A percentile compares a stretch with the other conserved stretches of the same genome.
Conservation (phyloP, 148 eudicot species). For the Vaccinium vitisidaea region DNA sequence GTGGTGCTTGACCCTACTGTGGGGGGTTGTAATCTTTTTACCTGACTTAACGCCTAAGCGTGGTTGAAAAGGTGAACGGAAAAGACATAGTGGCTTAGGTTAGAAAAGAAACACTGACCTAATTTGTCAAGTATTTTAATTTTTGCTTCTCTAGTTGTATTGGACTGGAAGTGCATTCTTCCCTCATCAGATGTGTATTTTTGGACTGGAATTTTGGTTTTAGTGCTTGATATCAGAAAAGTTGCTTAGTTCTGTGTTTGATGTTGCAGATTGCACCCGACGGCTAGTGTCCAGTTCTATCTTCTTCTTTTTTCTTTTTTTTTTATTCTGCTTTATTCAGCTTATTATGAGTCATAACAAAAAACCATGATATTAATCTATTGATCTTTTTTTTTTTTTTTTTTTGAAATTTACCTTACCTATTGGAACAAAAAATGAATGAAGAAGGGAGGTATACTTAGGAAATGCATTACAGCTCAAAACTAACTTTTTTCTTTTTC, state of each 20-base stretch:
- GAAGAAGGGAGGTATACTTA: neutral
- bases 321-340: no score
- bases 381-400: neutral
- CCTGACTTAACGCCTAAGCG: neutral
- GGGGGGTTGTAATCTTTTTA: neutral
- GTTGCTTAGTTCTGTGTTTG: neutral
- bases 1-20: neutral
- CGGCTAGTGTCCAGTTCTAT: no score
- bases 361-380: neutral
- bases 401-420: neutral
- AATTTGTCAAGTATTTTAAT: neutral
- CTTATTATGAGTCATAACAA: neutral
- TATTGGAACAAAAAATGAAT: conserved; percentile 2
- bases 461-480: neutral
- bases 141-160: neutral
- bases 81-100: neutral
- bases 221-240: no score
- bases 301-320: no score
- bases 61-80: conserved; percentile 4
- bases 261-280: neutral
- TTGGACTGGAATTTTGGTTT: neutral
- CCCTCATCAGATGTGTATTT: neutral
- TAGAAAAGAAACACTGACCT: neutral
- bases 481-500: neutral
- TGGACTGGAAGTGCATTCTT: neutral